phyloP scores from a whole-genome alignment of 805 yeast genomes.

The Hanseniaspora meyeri region DNA sequence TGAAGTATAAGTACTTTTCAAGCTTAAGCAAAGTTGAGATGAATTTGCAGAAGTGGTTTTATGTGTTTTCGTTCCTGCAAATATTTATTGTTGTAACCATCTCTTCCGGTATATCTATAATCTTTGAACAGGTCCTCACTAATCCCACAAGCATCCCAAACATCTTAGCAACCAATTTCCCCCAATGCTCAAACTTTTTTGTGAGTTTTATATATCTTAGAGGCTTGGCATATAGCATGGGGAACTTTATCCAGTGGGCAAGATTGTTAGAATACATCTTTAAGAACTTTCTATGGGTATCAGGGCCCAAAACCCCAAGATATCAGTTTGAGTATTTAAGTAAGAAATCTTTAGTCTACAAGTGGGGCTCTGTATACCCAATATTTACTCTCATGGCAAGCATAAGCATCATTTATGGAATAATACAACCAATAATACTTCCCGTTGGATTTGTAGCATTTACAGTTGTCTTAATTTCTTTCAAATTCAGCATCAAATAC shows the following conservation, averaged over 20 bases:
- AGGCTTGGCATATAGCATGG: conserved; percentile 67
- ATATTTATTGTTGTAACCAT: conserved; percentile 74
- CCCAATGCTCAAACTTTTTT: conserved; percentile 78
- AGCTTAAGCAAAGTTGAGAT: conserved; percentile 53
- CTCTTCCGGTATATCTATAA: conserved; percentile 61
- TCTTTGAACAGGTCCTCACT: conserved; percentile 47
- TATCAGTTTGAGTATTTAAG: conserved; percentile 36
- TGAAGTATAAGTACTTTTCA: conserved; percentile 43
- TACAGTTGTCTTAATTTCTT: conserved; percentile 46
- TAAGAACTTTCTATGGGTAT: conserved; percentile 18
- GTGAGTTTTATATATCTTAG: conserved; percentile 63
- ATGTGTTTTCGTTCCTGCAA: conserved; percentile 67
- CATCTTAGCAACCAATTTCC: conserved; percentile 63
- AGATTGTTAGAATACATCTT: conserved; percentile 34
- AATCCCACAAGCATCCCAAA: conserved; percentile 65
- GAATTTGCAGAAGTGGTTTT: conserved; percentile 69
- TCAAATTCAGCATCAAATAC: conserved; percentile 54
- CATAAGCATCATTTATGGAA: conserved; percentile 65
- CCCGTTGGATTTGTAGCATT: conserved; percentile 49
- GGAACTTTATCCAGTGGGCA: conserved; percentile 49
- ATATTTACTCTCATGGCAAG: conserved; percentile 64
- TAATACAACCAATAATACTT: conserved; percentile 67
- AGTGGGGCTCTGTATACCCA: conserved; percentile 75
- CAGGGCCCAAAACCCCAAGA: conserved; percentile 49
- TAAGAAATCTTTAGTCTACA: conserved; percentile 31